A percentile compares a stretch with the other conserved stretches of the same genome.
phyloP scores from a whole-genome alignment of 2,329 filamentous ascomycete species.

The Pseudodiploospora longispora region DNA sequence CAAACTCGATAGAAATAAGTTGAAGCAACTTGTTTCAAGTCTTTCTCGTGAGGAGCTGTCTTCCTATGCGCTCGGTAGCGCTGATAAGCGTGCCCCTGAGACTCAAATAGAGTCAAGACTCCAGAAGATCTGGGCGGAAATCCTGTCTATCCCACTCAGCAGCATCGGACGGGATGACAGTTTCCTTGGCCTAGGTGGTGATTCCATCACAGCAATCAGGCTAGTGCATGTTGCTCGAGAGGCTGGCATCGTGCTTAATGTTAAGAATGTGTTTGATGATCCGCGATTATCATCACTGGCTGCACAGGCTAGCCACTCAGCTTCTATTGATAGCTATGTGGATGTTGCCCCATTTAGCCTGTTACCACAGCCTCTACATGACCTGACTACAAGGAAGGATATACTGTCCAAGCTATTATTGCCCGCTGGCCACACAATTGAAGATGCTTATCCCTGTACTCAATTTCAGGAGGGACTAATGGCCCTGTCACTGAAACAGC shows the following conservation, averaged over 20 bases:
- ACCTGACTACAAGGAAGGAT: no score
- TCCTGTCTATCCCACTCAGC: conserved; percentile 20
- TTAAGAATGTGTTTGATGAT: conserved; percentile 10
- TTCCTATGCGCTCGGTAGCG: no score
- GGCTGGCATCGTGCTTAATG: conserved; percentile 4
- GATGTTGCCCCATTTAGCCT: no score
- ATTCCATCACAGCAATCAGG: conserved; percentile 32
- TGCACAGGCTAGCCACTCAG: conserved; percentile 1
- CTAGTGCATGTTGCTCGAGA: conserved; percentile 2
- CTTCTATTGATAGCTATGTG: no score
- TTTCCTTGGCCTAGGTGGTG: conserved; percentile 34
- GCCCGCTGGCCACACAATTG: not conserved
- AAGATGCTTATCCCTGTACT: conserved; percentile 11
- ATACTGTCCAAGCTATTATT: no score
- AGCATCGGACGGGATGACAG: conserved; percentile 22
- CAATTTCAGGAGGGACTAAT: conserved; percentile 11
- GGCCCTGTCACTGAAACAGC: conserved; percentile 8
- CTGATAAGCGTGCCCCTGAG: not conserved
- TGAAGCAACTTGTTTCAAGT: not conserved
- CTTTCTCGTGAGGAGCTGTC: no score
- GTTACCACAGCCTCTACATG: no score
- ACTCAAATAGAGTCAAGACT: not conserved
- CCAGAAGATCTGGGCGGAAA: conserved; percentile 18
- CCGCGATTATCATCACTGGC: conserved; percentile 7
- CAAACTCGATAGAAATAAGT: not conserved